Percentiles rank a stretch among this genome's conserved stretches.
phyloP scores from a whole-genome alignment of 306 rosid species.

The Inga oerstediana region DNA sequence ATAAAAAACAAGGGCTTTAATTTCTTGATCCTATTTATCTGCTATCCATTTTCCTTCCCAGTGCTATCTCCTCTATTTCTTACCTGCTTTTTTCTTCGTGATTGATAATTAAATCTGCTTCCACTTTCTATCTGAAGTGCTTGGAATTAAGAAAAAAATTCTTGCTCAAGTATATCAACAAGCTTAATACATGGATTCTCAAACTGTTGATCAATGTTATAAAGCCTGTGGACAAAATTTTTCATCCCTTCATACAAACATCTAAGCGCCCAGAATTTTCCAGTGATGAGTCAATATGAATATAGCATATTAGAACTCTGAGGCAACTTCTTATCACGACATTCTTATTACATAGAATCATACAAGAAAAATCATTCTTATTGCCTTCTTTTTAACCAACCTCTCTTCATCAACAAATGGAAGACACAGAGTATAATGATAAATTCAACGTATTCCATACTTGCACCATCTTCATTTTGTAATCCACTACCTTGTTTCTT shows the following conservation, averaged over 20 bases:
- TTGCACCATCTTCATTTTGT: conserved; percentile 41
- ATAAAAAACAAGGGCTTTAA: no score
- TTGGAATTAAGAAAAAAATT: neutral
- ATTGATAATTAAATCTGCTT: neutral
- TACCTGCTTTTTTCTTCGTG: neutral
- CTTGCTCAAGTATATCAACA: neutral
- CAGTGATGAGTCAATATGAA: neutral
- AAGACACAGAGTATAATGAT: conserved; percentile 5
- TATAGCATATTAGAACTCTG: neutral
- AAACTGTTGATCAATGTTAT: no score
- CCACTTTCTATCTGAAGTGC: neutral
- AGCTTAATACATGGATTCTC: neutral
- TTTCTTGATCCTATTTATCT: neutral
- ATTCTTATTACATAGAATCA: conserved; percentile 34
- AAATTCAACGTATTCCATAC: conserved; percentile 26
- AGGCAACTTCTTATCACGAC: conserved; percentile 28
- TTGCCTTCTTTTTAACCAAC: no score
- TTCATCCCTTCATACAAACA: no score
- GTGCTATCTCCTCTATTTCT: no score
- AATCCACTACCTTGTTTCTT: conserved; percentile 46
- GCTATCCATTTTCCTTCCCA: neutral
- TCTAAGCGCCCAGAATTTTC: neutral
- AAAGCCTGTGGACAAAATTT: neutral
- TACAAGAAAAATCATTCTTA: neutral
- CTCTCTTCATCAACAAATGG: neutral